phyloP scores from a whole-genome alignment of 2,329 filamentous ascomycete species.

The Tolypocladium tundrense region DNA sequence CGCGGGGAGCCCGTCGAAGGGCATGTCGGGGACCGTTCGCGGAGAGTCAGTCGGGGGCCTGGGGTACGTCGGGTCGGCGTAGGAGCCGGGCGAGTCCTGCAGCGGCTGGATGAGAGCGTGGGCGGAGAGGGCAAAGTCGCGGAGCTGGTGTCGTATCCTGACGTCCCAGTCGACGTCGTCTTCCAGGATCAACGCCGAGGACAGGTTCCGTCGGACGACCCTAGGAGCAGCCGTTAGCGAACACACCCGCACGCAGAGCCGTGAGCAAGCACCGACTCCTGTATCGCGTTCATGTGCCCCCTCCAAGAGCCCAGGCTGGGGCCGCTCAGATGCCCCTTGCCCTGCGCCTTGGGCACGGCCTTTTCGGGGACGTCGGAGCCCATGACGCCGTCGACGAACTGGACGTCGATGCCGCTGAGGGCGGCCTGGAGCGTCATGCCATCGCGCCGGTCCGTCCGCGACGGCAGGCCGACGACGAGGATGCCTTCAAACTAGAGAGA shows the following conservation, averaged over 20 bases:
- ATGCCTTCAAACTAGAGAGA: slow-evolving; percentile 37
- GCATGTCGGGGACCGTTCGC: slow-evolving; percentile 6
- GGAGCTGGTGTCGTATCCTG: slow-evolving; percentile 35
- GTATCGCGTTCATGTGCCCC: slow-evolving; percentile 27
- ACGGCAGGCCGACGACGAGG: slow-evolving; percentile 40
- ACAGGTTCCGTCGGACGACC: slow-evolving; percentile 33
- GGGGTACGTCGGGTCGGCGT: slow-evolving; percentile 15
- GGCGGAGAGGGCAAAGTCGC: slow-evolving; percentile 25
- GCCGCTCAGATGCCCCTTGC: slow-evolving; percentile 18
- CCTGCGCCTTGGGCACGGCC: slow-evolving; percentile 20
- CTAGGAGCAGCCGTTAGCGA: slow-evolving; percentile 6
- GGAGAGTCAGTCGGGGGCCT: slow-evolving; percentile 1
- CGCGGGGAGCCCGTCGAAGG: slow-evolving; percentile 10
- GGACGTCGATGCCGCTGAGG: slow-evolving; percentile 31
- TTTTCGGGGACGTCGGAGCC: slow-evolving; percentile 26
- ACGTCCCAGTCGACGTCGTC: slow-evolving; percentile 51
- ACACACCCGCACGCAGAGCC: background rate
- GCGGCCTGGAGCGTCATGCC: slow-evolving; percentile 35
- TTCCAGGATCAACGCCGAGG: slow-evolving; percentile 41
- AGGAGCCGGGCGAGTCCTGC: slow-evolving; percentile 3
- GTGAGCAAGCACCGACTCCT: slow-evolving; percentile 7
- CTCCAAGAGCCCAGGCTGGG: slow-evolving; percentile 24
- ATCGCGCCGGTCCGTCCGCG: slow-evolving; percentile 40
- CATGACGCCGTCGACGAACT: slow-evolving; percentile 35
- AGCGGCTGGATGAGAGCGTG: slow-evolving; percentile 23